These are phyloP conservation scores for Cerioporus squamosus DNA, from an alignment of 1,284 basidiomycete genomes.

Conservation along the genomic window DNA sequence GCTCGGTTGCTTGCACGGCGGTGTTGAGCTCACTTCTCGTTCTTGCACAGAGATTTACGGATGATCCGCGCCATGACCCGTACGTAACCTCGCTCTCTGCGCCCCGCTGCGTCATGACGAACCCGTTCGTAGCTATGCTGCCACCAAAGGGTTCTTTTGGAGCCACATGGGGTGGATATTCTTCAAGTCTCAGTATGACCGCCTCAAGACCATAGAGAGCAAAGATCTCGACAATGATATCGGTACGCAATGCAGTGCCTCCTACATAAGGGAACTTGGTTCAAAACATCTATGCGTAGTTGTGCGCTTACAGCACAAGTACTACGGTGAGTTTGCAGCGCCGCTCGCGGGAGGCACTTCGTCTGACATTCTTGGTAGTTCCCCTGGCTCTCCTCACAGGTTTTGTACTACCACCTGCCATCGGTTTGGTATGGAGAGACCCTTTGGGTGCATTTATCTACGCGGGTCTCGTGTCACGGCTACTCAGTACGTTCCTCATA, in stretches of 20 bases:
- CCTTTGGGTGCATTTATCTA: conserved; percentile 68
- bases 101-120: neutral
- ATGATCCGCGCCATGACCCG: conserved; percentile 76
- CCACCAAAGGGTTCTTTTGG: conserved; percentile 72
- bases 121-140: conserved; percentile 57
- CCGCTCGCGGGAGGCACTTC: no score
- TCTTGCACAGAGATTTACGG: conserved; percentile 65
- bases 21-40: neutral
- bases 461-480: conserved; percentile 64
- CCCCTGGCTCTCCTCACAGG: conserved; percentile 64
- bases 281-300: conserved; percentile 72
- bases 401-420: conserved; percentile 56
- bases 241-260: conserved; percentile 44
- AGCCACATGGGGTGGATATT: conserved; percentile 90
- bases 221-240: conserved; percentile 75
- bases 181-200: conserved; percentile 70
- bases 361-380: conserved; percentile 41
- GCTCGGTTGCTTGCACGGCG: neutral
- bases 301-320: conserved; percentile 72
- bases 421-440: conserved; percentile 65
- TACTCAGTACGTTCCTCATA: conserved; percentile 52
- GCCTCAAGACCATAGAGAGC: conserved; percentile 66
- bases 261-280: neutral
- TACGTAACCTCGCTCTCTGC: conserved; percentile 35
- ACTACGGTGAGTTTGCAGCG: conserved; percentile 54